Evolutionary conservation across 2,329 filamentous ascomycete species (phyloP).

Genomic region (Hypomyces rosellus): DNA sequence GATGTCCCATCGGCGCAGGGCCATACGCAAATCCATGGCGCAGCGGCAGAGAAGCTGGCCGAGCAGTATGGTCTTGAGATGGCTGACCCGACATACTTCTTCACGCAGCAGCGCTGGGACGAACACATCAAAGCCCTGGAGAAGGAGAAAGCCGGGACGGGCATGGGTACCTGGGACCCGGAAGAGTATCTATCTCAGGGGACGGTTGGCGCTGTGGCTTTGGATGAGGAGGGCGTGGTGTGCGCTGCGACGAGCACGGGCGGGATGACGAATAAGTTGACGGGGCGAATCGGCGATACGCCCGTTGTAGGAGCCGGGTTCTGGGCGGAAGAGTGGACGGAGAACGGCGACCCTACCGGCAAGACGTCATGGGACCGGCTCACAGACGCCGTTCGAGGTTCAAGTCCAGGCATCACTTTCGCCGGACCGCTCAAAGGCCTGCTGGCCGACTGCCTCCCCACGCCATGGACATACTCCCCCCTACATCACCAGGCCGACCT

Average conservation of each 20-base stretch:
- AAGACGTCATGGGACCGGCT: slow-evolving; percentile 13
- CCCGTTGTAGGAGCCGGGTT: slow-evolving; percentile 78
- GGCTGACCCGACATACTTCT: slow-evolving; percentile 68
- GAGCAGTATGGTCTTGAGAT: slow-evolving; percentile 61
- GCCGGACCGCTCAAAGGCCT: slow-evolving; percentile 38
- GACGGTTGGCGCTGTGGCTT: slow-evolving; percentile 74
- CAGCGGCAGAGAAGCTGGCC: slow-evolving; percentile 64
- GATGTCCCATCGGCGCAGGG: slow-evolving; percentile 54
- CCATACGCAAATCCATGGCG: slow-evolving; percentile 64
- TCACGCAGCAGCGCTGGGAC: slow-evolving; percentile 70
- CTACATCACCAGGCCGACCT: slow-evolving; percentile 5
- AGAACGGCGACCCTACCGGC: slow-evolving; percentile 24
- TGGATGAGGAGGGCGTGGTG: slow-evolving; percentile 69
- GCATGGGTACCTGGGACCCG: slow-evolving; percentile 48
- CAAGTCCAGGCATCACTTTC: slow-evolving; percentile 15
- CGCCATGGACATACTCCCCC: slow-evolving; percentile 36
- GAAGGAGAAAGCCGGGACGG: slow-evolving; percentile 37
- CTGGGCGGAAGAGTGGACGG: slow-evolving; percentile 80
- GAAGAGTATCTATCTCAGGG: slow-evolving; percentile 72
- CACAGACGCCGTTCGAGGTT: background rate
- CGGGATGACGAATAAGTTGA: slow-evolving; percentile 82
- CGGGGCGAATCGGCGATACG: slow-evolving; percentile 80
- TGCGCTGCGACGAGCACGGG: slow-evolving; percentile 65
- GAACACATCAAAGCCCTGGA: slow-evolving; percentile 60
- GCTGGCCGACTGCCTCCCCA: slow-evolving; percentile 55